Percentiles rank a stretch among this genome's conserved stretches.
phyloP scores from a whole-genome alignment of 1,139 yeast genomes.

The Saccharomyces hybrid region DNA sequence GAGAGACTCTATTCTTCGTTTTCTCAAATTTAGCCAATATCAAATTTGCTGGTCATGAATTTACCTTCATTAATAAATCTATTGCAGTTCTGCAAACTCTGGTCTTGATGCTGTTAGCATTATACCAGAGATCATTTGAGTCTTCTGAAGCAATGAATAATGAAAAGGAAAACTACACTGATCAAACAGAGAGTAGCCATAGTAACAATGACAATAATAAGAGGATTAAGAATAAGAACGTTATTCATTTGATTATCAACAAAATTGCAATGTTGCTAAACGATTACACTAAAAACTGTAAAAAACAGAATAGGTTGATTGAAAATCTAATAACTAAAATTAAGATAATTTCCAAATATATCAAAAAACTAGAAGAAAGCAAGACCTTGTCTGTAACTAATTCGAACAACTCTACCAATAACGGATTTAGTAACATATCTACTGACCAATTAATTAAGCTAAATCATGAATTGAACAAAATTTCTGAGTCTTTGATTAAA shows the following conservation, averaged over 20 bases:
- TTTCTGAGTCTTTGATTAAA: conserved; percentile 29
- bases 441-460: conserved; percentile 12
- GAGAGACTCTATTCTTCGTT: conserved; percentile 27
- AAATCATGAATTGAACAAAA: conserved; percentile 18
- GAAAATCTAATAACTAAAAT: conserved; percentile 16
- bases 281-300: conserved; percentile 29
- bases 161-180: neutral
- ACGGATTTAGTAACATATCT: conserved; percentile 18
- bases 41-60: conserved; percentile 29
- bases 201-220: neutral
- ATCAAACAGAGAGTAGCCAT: neutral
- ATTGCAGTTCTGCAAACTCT: conserved; percentile 19
- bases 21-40: conserved; percentile 29
- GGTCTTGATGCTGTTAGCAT: conserved; percentile 21
- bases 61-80: conserved; percentile 22
- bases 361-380: conserved; percentile 2
- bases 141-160: conserved; percentile 1
- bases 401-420: conserved; percentile 2
- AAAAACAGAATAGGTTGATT: conserved; percentile 16
- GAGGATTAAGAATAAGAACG: neutral
- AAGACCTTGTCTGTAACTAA: neutral
- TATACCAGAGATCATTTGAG: conserved; percentile 17
- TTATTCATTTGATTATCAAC: conserved; percentile 12
- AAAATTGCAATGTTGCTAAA: conserved; percentile 25
- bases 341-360: conserved; percentile 16